Conservation (phyloP, 2,329 filamentous ascomycete species). For the Fusarium humuli region DNA sequence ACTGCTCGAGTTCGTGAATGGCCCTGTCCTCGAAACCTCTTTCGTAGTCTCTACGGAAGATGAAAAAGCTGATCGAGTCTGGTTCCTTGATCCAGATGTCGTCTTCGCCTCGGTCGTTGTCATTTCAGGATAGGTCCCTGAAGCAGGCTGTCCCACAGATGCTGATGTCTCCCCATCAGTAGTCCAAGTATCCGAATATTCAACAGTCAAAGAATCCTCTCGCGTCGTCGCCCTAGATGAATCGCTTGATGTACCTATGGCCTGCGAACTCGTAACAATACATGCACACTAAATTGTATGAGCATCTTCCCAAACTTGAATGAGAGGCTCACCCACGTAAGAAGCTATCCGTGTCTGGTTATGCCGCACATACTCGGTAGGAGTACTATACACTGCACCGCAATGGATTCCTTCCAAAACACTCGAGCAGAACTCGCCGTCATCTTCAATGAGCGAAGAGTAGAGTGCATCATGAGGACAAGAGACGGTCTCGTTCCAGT, state of each 20-base stretch:
- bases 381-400: constrained; percentile 43
- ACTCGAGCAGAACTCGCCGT: constrained; percentile 47
- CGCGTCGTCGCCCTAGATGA: not conserved
- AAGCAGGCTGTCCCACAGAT: constrained; percentile 16
- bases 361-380: constrained; percentile 47
- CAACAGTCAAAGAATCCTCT: not conserved
- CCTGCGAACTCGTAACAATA: constrained; percentile 31
- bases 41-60: not conserved
- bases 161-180: constrained; percentile 1
- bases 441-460: constrained; percentile 46
- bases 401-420: constrained; percentile 44
- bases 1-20: not conserved
- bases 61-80: not conserved
- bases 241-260: not conserved
- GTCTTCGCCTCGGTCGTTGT: not conserved
- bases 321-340: constrained; percentile 43
- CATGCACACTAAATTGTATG: constrained; percentile 45
- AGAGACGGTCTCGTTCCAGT: constrained; percentile 32
- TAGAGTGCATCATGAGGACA: constrained; percentile 50
- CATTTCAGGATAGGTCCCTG: constrained; percentile 13
- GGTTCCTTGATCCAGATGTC: not conserved
- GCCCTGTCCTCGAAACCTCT: not conserved
- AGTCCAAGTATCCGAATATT: constrained; percentile 8
- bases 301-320: not conserved
- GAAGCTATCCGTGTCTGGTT: constrained; percentile 48